phyloP scores from a whole-genome alignment of 176 grass and related monocot species.

The Phoenix roebelenii region DNA sequence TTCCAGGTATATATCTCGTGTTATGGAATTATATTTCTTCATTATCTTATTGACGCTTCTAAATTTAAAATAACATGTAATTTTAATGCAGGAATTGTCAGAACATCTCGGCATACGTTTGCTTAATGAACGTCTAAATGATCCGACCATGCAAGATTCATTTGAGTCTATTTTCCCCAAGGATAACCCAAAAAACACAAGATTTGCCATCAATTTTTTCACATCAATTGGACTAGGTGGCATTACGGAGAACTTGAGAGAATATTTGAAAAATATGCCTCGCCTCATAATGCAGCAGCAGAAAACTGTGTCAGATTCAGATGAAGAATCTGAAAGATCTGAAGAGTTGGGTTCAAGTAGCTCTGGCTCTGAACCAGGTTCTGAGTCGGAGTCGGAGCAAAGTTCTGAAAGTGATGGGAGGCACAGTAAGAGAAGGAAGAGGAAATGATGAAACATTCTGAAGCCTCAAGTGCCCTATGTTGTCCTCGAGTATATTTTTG shows the following conservation, averaged over 20 bases:
- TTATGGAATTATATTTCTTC: no score
- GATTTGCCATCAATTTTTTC: conserved; percentile 91
- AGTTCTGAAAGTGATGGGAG: conserved; percentile 38
- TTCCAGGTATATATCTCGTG: conserved; percentile 61
- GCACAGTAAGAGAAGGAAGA: conserved; percentile 56
- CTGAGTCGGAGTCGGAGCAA: conserved; percentile 21
- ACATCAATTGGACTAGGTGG: conserved; percentile 90
- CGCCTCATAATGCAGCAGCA: conserved; percentile 86
- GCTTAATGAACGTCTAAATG: conserved; percentile 74
- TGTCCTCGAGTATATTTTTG: no score
- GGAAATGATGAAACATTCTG: conserved; percentile 13
- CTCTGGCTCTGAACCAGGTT: conserved; percentile 24
- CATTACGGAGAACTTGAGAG: conserved; percentile 77
- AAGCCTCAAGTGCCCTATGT: no score
- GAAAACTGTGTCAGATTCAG: conserved; percentile 43
- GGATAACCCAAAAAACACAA: conserved; percentile 92
- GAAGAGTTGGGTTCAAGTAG: conserved; percentile 26
- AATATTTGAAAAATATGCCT: conserved; percentile 87
- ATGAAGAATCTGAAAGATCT: conserved; percentile 36
- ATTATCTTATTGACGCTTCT: no score
- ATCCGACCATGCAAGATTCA: conserved; percentile 66
- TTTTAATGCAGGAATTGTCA: conserved; percentile 47
- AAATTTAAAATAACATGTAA: no score
- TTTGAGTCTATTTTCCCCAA: conserved; percentile 82
- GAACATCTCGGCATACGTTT: conserved; percentile 81